Evolutionary conservation across 768 basidiomycete genomes (phyloP), one percentile per base, ranked within the genome.

Genomic region (Obba rivulosa): DNA sequence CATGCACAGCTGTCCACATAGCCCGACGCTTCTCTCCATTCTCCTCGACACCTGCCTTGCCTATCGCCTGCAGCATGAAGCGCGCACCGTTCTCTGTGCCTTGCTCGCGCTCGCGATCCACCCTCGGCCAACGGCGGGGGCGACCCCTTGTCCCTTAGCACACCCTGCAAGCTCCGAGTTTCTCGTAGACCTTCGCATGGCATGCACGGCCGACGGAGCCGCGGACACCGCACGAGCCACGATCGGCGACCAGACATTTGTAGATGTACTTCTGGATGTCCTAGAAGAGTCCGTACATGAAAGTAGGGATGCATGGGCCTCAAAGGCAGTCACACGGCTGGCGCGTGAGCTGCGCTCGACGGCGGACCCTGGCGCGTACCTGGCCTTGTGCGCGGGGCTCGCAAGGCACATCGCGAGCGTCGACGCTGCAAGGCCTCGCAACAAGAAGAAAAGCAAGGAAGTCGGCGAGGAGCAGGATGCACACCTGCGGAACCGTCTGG

Each of bases 41-140:
- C 68, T 84, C 1, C 68, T 83, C 1, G 74, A 80, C n/a, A 60
- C 77, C n/a, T 69, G 73, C 34, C 59, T 80, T 10, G 56, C 68
- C n/a, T 67, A 72, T 49, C 58, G 65, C 23, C 66, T 83, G 4
- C 45, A 62, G 4, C 55, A 65, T 11, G 75, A 82, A 57, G 72
- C 78, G 20, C 60, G 63, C 9, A 60, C 51, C 16, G 61, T 81
- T 34, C 69, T 83, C 31, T 62, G 62, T 42, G 51, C 57, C 9
- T 55, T 79, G 37, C 65, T 84, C 31, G 58, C 56, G 3, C 58
- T 69, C 34, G 67, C 77, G 21, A 57, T 76, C 23, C 44, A 61
- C 3, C 51, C 71, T 11, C 59, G 21, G 47, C 60, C 23, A 38
- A 52, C 16, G 49, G 51, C n/a, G 53, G 31, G 44, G 34, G n/a